Percentiles rank a stretch among this genome's conserved stretches.
phyloP scores from a whole-genome alignment of 495 filamentous ascomycete species.

The Chaetomium tenue region DNA sequence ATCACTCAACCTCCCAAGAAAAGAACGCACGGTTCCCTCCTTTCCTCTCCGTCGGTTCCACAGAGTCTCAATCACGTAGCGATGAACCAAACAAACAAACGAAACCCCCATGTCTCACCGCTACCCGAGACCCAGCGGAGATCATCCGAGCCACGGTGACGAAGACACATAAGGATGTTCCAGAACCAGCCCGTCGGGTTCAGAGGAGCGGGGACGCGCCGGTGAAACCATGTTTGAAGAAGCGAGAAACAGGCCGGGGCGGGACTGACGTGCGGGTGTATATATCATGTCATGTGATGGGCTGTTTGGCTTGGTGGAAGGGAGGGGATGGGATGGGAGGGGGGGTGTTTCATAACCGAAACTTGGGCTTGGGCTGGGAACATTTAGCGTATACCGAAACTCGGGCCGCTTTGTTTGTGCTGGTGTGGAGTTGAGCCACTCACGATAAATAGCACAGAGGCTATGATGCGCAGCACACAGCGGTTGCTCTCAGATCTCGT shows the following conservation, averaged over 20 bases:
- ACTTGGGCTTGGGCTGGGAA: neutral
- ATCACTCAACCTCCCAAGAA: too few relatives aligned
- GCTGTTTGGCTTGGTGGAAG: too few relatives aligned
- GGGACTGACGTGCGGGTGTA: neutral
- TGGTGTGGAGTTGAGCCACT: too few relatives aligned
- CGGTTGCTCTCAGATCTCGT: too few relatives aligned
- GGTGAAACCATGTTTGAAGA: neutral
- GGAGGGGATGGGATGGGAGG: neutral
- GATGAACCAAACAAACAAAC: neutral
- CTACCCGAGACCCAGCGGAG: neutral
- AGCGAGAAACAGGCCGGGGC: neutral
- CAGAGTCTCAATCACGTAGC: neutral
- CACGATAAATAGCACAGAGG: too few relatives aligned
- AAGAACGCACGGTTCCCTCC: neutral
- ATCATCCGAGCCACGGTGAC: neutral
- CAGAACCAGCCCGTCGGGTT: conserved; percentile 4
- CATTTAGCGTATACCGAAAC: too few relatives aligned
- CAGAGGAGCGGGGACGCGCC: neutral
- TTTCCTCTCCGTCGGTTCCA: neutral
- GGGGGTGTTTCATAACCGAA: neutral
- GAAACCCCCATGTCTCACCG: neutral
- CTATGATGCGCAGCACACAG: too few relatives aligned
- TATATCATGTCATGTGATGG: conserved; percentile 3
- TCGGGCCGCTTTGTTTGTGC: too few relatives aligned
- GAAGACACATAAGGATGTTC: neutral